Conservation (phyloP, 768 basidiomycete genomes). For the Boletus huronensis region DNA sequence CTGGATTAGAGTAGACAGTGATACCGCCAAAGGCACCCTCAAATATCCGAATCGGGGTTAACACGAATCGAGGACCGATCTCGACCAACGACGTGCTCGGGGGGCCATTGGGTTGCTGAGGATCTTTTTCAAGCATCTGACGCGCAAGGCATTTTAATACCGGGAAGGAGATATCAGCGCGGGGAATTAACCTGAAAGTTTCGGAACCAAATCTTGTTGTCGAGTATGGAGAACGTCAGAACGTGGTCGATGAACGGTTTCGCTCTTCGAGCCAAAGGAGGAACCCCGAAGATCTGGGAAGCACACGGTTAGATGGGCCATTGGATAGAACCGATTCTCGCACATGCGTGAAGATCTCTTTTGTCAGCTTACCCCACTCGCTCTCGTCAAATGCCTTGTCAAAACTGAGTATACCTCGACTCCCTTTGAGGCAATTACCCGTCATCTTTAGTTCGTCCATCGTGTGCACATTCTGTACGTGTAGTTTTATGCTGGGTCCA, state of each 20-base stretch:
- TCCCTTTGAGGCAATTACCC: constrained; percentile 96
- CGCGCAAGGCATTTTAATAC: neutral
- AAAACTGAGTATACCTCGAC: constrained; percentile 88
- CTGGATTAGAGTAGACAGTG: constrained; percentile 93
- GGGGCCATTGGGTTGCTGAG: constrained; percentile 79
- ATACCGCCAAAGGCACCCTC: constrained; percentile 96
- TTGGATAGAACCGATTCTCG: constrained; percentile 26
- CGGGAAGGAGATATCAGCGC: neutral
- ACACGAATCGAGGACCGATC: constrained; percentile 95
- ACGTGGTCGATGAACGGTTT: constrained; percentile 99
- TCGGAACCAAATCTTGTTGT: constrained; percentile 98
- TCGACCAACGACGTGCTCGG: constrained; percentile 88
- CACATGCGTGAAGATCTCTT: constrained; percentile 93
- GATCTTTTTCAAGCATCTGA: constrained; percentile 93
- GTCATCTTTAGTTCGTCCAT: constrained; percentile 99
- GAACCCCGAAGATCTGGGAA: constrained; percentile 88
- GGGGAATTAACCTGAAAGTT: constrained; percentile 81
- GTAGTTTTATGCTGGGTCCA: constrained; percentile 94
- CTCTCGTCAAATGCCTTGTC: constrained; percentile 86
- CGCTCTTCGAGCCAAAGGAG: constrained; percentile 81
- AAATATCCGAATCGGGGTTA: constrained; percentile 96
- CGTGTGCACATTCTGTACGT: constrained; percentile 97
- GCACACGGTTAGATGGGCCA: neutral
- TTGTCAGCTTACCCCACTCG: constrained; percentile 82
- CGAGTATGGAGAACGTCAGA: constrained; percentile 91